Evolutionary conservation across 768 basidiomycete genomes (phyloP).

Genomic region (Exsudoporus frostii): DNA sequence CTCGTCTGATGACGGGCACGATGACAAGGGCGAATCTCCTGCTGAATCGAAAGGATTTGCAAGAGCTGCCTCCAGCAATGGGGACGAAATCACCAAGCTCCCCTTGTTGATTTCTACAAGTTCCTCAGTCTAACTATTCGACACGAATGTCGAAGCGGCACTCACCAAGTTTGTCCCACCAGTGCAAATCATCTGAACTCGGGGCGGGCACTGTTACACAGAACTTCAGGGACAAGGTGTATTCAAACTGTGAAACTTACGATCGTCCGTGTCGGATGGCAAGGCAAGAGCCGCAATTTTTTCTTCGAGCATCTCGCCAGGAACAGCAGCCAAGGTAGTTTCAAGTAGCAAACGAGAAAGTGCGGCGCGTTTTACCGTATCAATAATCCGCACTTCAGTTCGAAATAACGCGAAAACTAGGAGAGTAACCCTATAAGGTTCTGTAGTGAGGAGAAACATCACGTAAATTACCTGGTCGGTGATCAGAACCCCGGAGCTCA

Average conservation of each 20-base stretch:
- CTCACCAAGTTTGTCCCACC: conserved; percentile 78
- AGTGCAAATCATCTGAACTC: conserved; percentile 69
- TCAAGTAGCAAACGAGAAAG: conserved; percentile 69
- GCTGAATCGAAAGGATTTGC: conserved; percentile 77
- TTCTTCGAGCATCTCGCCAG: conserved; percentile 68
- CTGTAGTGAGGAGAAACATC: background rate
- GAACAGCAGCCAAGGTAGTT: conserved; percentile 55
- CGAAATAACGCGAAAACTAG: conserved; percentile 84
- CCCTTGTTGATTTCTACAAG: conserved; percentile 18
- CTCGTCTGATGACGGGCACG: conserved; percentile 81
- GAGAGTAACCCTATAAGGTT: background rate
- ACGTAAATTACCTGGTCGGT: conserved; percentile 70
- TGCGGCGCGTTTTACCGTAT: conserved; percentile 67
- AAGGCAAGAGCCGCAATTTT: conserved; percentile 61
- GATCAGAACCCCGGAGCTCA: conserved; percentile 89
- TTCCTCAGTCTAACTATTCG: background rate
- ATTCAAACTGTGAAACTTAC: conserved; percentile 23
- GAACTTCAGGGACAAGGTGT: conserved; percentile 3
- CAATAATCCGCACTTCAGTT: conserved; percentile 74
- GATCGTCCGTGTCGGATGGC: conserved; percentile 35
- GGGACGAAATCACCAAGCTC: conserved; percentile 32
- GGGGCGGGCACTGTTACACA: conserved; percentile 70
- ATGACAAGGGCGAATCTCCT: conserved; percentile 60
- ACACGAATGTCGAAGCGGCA: background rate
- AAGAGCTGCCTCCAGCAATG: conserved; percentile 40